These are phyloP conservation scores for Mycosphaerelloides madeirae DNA, from an alignment of 2,329 filamentous ascomycete species.

Conservation along the genomic window DNA sequence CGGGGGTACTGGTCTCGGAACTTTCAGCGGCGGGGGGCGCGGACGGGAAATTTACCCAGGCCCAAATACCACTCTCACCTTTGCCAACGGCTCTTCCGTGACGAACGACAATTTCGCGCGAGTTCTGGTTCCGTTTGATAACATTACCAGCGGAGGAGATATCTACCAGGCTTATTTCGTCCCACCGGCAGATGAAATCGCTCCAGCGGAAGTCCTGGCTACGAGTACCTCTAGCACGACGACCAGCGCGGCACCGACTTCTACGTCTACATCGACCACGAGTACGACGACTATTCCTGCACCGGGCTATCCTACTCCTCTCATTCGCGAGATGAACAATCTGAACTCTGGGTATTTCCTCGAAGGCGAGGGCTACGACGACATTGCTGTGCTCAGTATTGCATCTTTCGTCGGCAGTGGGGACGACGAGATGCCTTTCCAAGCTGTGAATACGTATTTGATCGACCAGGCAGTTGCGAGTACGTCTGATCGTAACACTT, in stretches of 20 bases:
- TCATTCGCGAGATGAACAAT: conserved; percentile 38
- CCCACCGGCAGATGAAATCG: conserved; percentile 13
- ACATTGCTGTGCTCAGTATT: conserved; percentile 44
- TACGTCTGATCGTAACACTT: background rate
- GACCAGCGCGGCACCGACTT: conserved; percentile 12
- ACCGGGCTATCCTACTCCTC: conserved; percentile 42
- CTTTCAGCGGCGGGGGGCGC: conserved; percentile 42
- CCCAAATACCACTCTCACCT: conserved; percentile 40
- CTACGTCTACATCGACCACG: conserved; percentile 4
- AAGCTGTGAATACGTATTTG: conserved; percentile 39
- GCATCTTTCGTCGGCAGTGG: conserved; percentile 38
- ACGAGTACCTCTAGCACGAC: conserved; percentile 10
- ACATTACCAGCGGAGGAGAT: conserved; percentile 39
- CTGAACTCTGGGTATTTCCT: conserved; percentile 46
- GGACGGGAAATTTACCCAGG: conserved; percentile 43
- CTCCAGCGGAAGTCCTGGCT: conserved; percentile 21
- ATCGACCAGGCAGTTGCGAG: conserved; percentile 39
- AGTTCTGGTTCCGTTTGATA: conserved; percentile 38
- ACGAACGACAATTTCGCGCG: conserved; percentile 43
- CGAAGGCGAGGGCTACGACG: conserved; percentile 40
- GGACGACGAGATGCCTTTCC: conserved; percentile 34
- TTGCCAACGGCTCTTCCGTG: conserved; percentile 42
- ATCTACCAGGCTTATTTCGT: conserved; percentile 37
- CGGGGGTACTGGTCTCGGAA: conserved; percentile 39
- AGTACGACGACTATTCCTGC: conserved; percentile 27